Percentiles rank a stretch among this genome's conserved stretches.
phyloP scores from a whole-genome alignment of 2,329 filamentous ascomycete species.

The Magnaporthales sp. region DNA sequence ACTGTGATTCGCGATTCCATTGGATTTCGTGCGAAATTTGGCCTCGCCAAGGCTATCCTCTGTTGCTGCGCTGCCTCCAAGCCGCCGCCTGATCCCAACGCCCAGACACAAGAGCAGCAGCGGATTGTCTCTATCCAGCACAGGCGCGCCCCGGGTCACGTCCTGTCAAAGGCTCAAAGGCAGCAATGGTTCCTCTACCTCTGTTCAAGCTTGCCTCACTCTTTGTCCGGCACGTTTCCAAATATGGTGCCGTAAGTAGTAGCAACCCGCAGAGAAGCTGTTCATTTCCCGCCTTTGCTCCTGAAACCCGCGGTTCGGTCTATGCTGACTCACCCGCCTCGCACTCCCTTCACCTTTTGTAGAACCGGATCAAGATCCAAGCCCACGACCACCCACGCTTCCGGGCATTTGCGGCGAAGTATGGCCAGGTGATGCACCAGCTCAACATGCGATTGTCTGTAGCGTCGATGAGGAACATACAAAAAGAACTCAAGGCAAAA shows the following conservation, averaged over 20 bases:
- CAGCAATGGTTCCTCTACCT: slow-evolving; percentile 53
- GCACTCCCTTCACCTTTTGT: background rate
- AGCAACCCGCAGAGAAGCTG: background rate
- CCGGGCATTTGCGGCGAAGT: slow-evolving; percentile 49
- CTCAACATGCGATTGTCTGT: slow-evolving; percentile 58
- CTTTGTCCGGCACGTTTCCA: slow-evolving; percentile 57
- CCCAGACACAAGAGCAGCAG: background rate
- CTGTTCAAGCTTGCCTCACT: slow-evolving; percentile 59
- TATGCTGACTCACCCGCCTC: background rate
- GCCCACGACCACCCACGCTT: slow-evolving; percentile 57
- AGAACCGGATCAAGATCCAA: slow-evolving; percentile 59
- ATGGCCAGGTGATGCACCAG: slow-evolving; percentile 57
- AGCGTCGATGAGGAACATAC: slow-evolving; percentile 46
- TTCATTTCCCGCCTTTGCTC: slow-evolving; percentile 1
- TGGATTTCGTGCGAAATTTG: background rate
- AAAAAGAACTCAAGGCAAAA: slow-evolving; percentile 48
- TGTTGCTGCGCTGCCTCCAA: background rate
- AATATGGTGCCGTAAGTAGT: slow-evolving; percentile 56
- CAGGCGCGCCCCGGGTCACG: background rate
- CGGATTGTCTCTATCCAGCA: background rate
- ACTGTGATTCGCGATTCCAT: background rate
- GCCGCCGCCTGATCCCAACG: background rate
- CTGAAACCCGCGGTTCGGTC: background rate
- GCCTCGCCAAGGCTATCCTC: background rate
- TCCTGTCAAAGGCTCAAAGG: background rate